Percentiles rank a stretch among this genome's conserved stretches.
These are phyloP conservation scores for Colletotrichum cordylinicola DNA, from an alignment of 2,329 filamentous ascomycete species.

Conservation along the genomic window DNA sequence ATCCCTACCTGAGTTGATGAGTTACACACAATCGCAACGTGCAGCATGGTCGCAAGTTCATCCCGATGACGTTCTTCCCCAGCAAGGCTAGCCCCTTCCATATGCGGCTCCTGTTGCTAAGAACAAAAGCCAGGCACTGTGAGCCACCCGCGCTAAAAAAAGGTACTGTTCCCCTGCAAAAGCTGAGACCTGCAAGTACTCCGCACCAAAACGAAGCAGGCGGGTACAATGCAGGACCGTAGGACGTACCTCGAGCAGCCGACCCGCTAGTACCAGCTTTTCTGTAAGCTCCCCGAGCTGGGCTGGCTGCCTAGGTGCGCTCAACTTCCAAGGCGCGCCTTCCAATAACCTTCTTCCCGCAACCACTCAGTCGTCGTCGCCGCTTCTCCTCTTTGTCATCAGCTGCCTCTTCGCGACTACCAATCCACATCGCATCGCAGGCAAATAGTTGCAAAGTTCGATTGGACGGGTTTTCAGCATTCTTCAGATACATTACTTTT, in stretches of 20 bases:
- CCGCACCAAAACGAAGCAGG: not conserved
- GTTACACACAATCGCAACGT: not conserved
- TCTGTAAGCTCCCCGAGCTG: constrained; percentile 9
- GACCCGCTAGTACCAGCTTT: constrained; percentile 7
- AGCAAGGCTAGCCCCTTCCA: not conserved
- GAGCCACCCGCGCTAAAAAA: not conserved
- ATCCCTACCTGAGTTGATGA: not conserved
- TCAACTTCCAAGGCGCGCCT: constrained; percentile 2
- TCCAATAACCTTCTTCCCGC: constrained; percentile 7
- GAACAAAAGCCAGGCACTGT: not conserved
- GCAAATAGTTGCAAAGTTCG: not conserved
- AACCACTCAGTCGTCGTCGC: not conserved
- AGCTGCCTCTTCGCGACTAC: not conserved
- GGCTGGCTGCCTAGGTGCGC: constrained; percentile 5
- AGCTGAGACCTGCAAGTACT: not conserved
- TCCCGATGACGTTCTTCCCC: constrained; percentile 11
- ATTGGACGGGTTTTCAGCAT: not conserved
- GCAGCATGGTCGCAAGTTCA: not conserved
- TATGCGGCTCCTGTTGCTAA: not conserved
- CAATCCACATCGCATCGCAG: not conserved
- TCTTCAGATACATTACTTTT: not conserved
- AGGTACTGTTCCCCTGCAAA: not conserved
- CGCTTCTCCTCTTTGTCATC: constrained; percentile 6
- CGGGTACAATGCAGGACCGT: not conserved
- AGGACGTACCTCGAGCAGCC: not conserved